Conservation (phyloP, 1,139 yeast genomes). For the Diutina rugosa region DNA sequence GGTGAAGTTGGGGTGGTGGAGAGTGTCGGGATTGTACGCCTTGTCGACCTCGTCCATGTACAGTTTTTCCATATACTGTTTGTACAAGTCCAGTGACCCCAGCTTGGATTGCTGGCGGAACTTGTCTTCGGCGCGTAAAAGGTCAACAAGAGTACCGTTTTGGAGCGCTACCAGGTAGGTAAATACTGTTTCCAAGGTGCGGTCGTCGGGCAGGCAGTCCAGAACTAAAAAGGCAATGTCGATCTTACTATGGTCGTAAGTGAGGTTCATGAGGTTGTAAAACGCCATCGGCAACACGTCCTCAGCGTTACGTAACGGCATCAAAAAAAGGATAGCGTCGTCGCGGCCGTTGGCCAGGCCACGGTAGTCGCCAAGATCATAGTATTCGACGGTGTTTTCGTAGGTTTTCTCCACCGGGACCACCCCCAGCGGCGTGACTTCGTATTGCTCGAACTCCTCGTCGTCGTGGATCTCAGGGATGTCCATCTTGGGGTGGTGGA, state of each 20-base stretch:
- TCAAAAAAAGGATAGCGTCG: conserved; percentile 39
- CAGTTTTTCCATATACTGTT: conserved; percentile 56
- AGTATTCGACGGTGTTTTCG: conserved; percentile 35
- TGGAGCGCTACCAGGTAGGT: conserved; percentile 58
- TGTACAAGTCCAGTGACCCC: conserved; percentile 43
- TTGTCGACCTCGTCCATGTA: conserved; percentile 43
- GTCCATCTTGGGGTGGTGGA: neutral
- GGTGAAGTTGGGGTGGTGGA: conserved; percentile 43
- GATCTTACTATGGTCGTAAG: conserved; percentile 70
- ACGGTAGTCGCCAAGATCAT: conserved; percentile 45
- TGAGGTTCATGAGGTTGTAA: conserved; percentile 71
- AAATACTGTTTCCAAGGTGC: conserved; percentile 54
- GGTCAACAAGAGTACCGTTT: conserved; percentile 48
- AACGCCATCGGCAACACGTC: conserved; percentile 72
- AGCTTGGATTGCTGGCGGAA: conserved; percentile 12
- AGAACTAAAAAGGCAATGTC: conserved; percentile 80
- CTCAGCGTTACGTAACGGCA: conserved; percentile 79
- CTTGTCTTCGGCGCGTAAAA: conserved; percentile 29
- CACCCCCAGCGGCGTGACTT: conserved; percentile 28
- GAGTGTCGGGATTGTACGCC: conserved; percentile 49
- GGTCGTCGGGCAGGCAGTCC: conserved; percentile 69
- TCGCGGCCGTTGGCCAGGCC: conserved; percentile 17
- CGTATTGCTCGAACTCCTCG: conserved; percentile 15
- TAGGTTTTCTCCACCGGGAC: conserved; percentile 12
- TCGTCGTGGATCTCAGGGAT: conserved; percentile 3